A percentile compares a stretch with the other conserved stretches of the same genome.
phyloP scores from a whole-genome alignment of 805 yeast genomes.

The Teunomyces aglyptinius region DNA sequence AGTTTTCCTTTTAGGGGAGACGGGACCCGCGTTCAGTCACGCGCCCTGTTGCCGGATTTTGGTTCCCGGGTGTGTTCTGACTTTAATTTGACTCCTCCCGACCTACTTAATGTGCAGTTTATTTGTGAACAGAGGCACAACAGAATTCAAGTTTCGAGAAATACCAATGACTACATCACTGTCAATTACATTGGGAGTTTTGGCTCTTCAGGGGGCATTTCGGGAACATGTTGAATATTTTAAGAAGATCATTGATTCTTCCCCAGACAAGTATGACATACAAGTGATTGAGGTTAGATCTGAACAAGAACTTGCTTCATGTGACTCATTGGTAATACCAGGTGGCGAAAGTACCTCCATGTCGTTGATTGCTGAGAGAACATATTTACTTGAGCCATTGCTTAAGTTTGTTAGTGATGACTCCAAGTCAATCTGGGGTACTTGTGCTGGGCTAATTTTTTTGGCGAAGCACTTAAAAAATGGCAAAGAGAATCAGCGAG shows the following conservation, averaged over 20 bases:
- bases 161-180: neutral
- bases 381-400: constrained; percentile 55
- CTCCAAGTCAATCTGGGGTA: constrained; percentile 70
- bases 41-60: neutral
- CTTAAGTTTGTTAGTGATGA: constrained; percentile 47
- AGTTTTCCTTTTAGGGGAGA: neutral
- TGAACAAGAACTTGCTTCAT: constrained; percentile 43
- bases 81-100: no score
- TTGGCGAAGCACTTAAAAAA: constrained; percentile 53
- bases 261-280: constrained; percentile 26
- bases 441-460: constrained; percentile 80
- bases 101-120: neutral
- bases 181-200: constrained; percentile 50
- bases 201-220: constrained; percentile 81
- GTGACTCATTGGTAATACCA: constrained; percentile 67
- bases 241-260: constrained; percentile 22
- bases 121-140: neutral
- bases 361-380: constrained; percentile 66
- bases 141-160: constrained; percentile 8
- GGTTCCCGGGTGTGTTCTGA: neutral
- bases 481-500: constrained; percentile 52
- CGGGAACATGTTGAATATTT: constrained; percentile 61
- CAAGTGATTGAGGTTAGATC: constrained; percentile 51
- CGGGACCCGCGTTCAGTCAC: neutral
- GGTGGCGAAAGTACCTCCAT: constrained; percentile 74